These are phyloP conservation scores for Steccherinum ochraceum DNA, from an alignment of 768 basidiomycete species.

Conservation along the genomic window DNA sequence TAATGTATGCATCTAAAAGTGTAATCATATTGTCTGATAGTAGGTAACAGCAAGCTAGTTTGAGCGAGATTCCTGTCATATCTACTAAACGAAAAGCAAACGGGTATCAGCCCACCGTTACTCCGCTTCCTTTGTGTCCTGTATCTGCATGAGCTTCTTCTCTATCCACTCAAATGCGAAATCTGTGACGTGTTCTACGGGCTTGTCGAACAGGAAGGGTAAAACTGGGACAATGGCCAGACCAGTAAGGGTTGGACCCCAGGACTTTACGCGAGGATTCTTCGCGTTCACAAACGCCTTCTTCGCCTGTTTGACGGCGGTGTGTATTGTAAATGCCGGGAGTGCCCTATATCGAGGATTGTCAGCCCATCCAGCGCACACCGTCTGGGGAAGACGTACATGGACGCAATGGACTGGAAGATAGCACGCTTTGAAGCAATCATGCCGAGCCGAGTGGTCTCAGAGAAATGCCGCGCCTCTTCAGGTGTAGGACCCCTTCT, in stretches of 20 bases:
- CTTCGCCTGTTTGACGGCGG: constrained; percentile 68
- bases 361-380: constrained; percentile 4
- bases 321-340: constrained; percentile 82
- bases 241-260: constrained; percentile 75
- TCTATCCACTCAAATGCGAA: constrained; percentile 65
- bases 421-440: constrained; percentile 70
- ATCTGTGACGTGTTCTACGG: constrained; percentile 69
- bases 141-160: constrained; percentile 41
- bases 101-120: no score
- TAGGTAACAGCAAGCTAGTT: no score
- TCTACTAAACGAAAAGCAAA: no score
- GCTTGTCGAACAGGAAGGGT: constrained; percentile 75
- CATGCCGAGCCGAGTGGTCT: constrained; percentile 60
- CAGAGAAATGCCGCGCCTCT: constrained; percentile 65
- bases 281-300: constrained; percentile 55
- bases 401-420: constrained; percentile 79
- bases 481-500: constrained; percentile 57
- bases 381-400: constrained; percentile 38
- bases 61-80: no score
- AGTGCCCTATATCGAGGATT: constrained; percentile 48
- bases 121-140: constrained; percentile 23
- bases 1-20: no score
- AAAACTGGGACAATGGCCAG: constrained; percentile 67
- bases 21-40: no score
- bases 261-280: constrained; percentile 53